phyloP scores from a whole-genome alignment of 2,329 filamentous ascomycete species.

The Helotiales sp. region DNA sequence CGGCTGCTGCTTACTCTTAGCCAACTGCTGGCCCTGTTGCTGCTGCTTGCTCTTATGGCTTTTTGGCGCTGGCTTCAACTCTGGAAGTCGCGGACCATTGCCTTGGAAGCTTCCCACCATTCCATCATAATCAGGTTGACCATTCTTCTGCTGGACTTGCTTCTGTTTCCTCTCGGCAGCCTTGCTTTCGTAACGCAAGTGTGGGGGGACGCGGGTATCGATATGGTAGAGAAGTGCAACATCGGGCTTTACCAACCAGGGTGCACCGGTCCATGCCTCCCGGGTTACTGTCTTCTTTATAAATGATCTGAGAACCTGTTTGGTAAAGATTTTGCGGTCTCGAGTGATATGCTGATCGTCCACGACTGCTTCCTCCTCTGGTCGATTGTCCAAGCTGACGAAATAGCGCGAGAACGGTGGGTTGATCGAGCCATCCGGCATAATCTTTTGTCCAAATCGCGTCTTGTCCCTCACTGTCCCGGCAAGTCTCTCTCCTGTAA shows the following conservation, averaged over 20 bases:
- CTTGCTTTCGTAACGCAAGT: conserved; percentile 80
- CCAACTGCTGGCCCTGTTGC: conserved; percentile 38
- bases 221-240: conserved; percentile 85
- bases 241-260: conserved; percentile 89
- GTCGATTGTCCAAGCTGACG: conserved; percentile 69
- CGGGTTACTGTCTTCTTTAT: conserved; percentile 92
- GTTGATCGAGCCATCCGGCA: conserved; percentile 68
- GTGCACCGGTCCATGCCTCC: conserved; percentile 93
- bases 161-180: conserved; percentile 74
- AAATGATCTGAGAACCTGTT: conserved; percentile 88
- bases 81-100: conserved; percentile 60
- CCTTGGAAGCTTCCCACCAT: conserved; percentile 37
- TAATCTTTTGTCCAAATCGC: conserved; percentile 62
- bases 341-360: conserved; percentile 81
- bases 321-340: conserved; percentile 90
- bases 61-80: conserved; percentile 73
- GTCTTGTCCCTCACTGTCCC: conserved; percentile 85
- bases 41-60: conserved; percentile 63
- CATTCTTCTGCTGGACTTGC: conserved; percentile 58
- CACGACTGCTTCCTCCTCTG: conserved; percentile 72
- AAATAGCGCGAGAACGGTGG: conserved; percentile 78
- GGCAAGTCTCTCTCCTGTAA: conserved; percentile 67
- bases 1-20: conserved; percentile 41
- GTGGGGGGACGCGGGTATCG: conserved; percentile 79
- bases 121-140: conserved; percentile 33